A percentile compares a stretch with the other conserved stretches of the same genome.
Conservation (phyloP, 805 yeast species). For the Cyberlindnera nakhonratchasimensis region DNA sequence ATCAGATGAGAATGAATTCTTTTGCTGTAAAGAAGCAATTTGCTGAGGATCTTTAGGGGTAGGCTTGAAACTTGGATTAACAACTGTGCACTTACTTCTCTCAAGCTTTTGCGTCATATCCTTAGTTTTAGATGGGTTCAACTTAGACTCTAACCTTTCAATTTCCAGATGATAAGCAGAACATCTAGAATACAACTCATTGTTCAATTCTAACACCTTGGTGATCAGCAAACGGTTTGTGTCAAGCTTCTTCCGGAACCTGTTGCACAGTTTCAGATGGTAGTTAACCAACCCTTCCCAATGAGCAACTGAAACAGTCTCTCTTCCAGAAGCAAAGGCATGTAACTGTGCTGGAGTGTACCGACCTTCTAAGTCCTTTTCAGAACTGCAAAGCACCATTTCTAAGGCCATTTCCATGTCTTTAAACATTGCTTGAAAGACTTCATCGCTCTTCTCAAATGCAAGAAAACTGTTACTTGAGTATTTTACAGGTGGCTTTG, state of each 20-base stretch:
- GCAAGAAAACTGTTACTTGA: not conserved
- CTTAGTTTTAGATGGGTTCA: too few relatives aligned
- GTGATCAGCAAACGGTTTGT: conserved; percentile 17
- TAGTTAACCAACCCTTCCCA: conserved; percentile 15
- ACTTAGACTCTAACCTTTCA: not conserved
- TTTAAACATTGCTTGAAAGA: not conserved
- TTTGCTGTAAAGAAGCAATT: too few relatives aligned
- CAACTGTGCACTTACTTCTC: too few relatives aligned
- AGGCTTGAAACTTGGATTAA: too few relatives aligned
- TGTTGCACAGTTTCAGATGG: conserved; percentile 3
- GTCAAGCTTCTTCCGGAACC: conserved; percentile 6
- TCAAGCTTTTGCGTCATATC: too few relatives aligned
- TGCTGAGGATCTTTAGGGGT: too few relatives aligned
- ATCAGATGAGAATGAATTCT: too few relatives aligned
- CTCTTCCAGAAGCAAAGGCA: not conserved
- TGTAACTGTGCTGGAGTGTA: conserved; percentile 5
- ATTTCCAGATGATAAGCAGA: not conserved
- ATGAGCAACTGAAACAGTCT: not conserved
- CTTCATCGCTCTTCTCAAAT: not conserved
- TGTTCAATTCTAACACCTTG: conserved; percentile 23
- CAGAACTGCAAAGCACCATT: conserved; percentile 1
- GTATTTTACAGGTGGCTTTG: not conserved
- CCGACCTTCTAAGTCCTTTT: not conserved
- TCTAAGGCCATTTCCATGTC: conserved; percentile 12
- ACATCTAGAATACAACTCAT: conserved; percentile 6